A percentile compares a stretch with the other conserved stretches of the same genome.
phyloP scores from a whole-genome alignment of 176 grass and related monocot species.

The Zoysia japonica region DNA sequence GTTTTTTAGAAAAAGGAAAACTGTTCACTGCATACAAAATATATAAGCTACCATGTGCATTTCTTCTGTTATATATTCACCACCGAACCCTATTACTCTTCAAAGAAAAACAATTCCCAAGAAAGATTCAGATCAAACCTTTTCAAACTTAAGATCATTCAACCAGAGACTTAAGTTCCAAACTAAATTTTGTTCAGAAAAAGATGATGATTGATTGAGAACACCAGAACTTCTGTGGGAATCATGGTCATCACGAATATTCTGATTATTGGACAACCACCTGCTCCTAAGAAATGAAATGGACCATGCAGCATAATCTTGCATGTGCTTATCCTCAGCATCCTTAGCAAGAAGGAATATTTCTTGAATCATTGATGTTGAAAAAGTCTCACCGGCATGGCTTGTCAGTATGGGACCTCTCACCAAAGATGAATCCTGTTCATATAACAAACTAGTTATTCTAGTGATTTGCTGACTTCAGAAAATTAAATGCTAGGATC shows the following conservation, averaged over 20 bases:
- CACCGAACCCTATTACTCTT: not conserved
- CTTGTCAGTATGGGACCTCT: constrained; percentile 66
- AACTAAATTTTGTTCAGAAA: constrained; percentile 74
- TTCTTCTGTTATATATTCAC: constrained; percentile 1
- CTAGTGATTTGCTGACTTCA: constrained; percentile 1
- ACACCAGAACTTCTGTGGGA: constrained; percentile 48
- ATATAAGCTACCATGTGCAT: not conserved
- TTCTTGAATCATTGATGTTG: constrained; percentile 74
- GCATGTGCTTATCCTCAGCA: constrained; percentile 62
- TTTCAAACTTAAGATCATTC: constrained; percentile 62
- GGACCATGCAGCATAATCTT: constrained; percentile 81
- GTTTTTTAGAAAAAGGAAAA: not conserved
- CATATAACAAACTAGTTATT: constrained; percentile 42
- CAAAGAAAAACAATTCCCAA: constrained; percentile 14
- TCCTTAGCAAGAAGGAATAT: constrained; percentile 91
- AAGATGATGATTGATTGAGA: constrained; percentile 48
- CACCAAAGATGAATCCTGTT: constrained; percentile 69
- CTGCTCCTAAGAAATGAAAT: constrained; percentile 81
- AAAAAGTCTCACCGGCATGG: constrained; percentile 69
- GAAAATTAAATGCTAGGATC: constrained; percentile 34
- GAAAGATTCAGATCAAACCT: constrained; percentile 57
- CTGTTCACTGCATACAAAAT: not conserved
- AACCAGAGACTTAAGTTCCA: constrained; percentile 85
- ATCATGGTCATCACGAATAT: constrained; percentile 42
- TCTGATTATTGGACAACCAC: constrained; percentile 59